These are phyloP conservation scores for Diplocarpon rosae DNA, from an alignment of 2,329 filamentous ascomycete genomes.

Conservation along the genomic window DNA sequence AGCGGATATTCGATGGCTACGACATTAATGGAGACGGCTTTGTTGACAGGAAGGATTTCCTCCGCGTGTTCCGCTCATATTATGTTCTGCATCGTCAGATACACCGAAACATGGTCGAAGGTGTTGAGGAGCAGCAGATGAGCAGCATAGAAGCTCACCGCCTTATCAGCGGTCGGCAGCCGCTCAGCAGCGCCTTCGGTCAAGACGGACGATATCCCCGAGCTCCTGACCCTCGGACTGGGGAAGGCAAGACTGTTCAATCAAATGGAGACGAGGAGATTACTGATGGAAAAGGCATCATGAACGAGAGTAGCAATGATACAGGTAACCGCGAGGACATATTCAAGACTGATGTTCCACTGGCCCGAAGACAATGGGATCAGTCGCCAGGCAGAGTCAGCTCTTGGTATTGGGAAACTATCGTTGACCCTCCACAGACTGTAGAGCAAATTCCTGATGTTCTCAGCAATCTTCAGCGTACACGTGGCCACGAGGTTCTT, in stretches of 20 bases:
- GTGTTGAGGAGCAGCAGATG: constrained; percentile 66
- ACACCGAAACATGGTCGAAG: constrained; percentile 71
- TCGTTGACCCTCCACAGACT: constrained; percentile 22
- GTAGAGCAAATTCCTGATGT: constrained; percentile 15
- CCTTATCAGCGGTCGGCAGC: constrained; percentile 63
- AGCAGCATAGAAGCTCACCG: constrained; percentile 67
- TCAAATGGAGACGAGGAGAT: constrained; percentile 55
- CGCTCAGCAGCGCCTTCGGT: constrained; percentile 63
- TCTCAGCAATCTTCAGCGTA: constrained; percentile 14
- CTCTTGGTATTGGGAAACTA: constrained; percentile 21
- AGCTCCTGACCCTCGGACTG: constrained; percentile 45
- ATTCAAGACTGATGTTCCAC: constrained; percentile 31
- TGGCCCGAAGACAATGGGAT: constrained; percentile 33
- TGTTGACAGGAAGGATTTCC: constrained; percentile 74
- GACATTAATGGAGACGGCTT: constrained; percentile 84
- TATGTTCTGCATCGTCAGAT: constrained; percentile 86
- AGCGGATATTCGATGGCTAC: constrained; percentile 74
- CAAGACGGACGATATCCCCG: constrained; percentile 58
- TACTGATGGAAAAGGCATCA: constrained; percentile 45
- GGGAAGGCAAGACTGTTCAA: constrained; percentile 56
- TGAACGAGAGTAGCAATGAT: constrained; percentile 50
- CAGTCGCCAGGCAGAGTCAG: constrained; percentile 3
- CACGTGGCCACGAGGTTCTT: constrained; percentile 9
- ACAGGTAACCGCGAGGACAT: constrained; percentile 49
- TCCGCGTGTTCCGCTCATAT: constrained; percentile 85